These are phyloP conservation scores for Eucalyptus marginata DNA, from an alignment of 345 rosid genomes.

Conservation along the genomic window DNA sequence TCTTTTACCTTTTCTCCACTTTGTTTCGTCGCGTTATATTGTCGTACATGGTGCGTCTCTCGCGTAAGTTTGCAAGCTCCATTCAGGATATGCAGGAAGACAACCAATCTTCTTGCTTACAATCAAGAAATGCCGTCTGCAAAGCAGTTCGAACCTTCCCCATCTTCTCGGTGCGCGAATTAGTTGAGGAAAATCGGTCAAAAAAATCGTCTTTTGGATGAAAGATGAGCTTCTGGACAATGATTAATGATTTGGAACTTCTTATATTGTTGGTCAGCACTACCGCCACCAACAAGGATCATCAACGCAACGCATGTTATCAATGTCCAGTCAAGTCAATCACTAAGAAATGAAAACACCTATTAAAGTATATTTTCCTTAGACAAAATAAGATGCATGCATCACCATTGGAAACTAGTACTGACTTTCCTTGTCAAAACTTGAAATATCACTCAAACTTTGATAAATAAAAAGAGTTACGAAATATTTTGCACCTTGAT, in stretches of 20 bases:
- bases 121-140: no score
- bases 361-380: background rate
- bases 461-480: background rate
- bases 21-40: background rate
- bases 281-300: background rate
- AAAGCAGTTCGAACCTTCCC: no score
- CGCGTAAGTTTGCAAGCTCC: background rate
- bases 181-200: background rate
- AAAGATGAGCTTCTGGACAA: background rate
- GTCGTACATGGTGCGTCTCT: background rate
- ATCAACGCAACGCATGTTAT: background rate
- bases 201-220: background rate
- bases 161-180: background rate
- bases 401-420: background rate
- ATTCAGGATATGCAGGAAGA: background rate
- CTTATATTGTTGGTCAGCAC: background rate
- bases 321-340: background rate
- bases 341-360: background rate
- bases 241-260: background rate
- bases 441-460: background rate
- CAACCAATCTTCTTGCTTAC: background rate
- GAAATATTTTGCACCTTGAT: background rate
- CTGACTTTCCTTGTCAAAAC: background rate
- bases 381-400: background rate
- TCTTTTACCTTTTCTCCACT: background rate